A percentile compares a stretch with the other conserved stretches of the same genome.
phyloP scores from a whole-genome alignment of 768 basidiomycete genomes.

The Lactifluus echinatus region DNA sequence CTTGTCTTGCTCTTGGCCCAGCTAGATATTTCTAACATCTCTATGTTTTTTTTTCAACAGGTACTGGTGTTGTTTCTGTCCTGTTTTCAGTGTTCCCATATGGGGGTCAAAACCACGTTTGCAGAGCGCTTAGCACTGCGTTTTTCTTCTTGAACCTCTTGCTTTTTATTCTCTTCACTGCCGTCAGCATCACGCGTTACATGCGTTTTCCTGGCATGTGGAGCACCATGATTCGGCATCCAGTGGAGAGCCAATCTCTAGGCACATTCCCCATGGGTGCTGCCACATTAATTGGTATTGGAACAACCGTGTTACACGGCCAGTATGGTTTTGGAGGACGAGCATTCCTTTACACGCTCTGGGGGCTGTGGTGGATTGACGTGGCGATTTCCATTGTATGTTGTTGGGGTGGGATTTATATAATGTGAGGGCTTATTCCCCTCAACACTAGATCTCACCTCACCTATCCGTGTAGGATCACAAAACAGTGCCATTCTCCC shows the following conservation, averaged over 20 bases:
- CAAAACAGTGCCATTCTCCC: constrained; percentile 43
- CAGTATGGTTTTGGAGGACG: constrained; percentile 42
- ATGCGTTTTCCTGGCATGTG: constrained; percentile 42
- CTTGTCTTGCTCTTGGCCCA: not conserved
- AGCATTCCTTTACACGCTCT: constrained; percentile 44
- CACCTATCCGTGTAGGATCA: not conserved
- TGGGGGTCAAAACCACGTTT: constrained; percentile 32
- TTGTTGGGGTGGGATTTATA: constrained; percentile 52
- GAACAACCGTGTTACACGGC: constrained; percentile 37
- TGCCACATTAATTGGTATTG: constrained; percentile 48
- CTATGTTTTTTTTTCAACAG: constrained; percentile 16
- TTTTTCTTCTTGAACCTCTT: constrained; percentile 51
- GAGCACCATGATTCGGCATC: constrained; percentile 40
- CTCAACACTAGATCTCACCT: not conserved
- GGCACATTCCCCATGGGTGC: constrained; percentile 50
- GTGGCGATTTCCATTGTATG: constrained; percentile 45
- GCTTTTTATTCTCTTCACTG: constrained; percentile 33
- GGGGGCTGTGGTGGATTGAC: constrained; percentile 67
- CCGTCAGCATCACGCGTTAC: constrained; percentile 42
- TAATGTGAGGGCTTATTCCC: constrained; percentile 42
- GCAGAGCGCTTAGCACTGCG: constrained; percentile 36
- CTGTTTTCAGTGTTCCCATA: constrained; percentile 55
- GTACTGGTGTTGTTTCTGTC: constrained; percentile 46
- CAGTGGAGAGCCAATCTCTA: constrained; percentile 42
- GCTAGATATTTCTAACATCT: not conserved